Percentiles rank a stretch among this genome's conserved stretches.
Evolutionary conservation across 768 basidiomycete genomes (phyloP).

Genomic region (Tephrocybe sp.): DNA sequence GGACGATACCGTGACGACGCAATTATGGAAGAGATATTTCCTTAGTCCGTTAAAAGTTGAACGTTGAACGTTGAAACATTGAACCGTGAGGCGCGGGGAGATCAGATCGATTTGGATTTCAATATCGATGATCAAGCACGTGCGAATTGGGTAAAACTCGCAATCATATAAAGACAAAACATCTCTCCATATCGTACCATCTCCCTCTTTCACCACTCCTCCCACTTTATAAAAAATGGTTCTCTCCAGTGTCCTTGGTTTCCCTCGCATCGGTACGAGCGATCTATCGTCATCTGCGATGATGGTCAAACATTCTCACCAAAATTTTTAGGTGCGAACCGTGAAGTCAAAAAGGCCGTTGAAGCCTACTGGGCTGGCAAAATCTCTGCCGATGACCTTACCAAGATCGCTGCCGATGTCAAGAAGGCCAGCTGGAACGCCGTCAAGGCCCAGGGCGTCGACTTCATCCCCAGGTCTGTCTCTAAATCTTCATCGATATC

Average conservation of each 20-base stretch:
- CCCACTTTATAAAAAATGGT: slow-evolving; percentile 55
- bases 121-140: slow-evolving; percentile 38
- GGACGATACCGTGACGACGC: no score
- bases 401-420: slow-evolving; percentile 83
- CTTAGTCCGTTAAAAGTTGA: no score
- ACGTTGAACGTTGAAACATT: no score
- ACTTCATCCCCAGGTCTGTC: slow-evolving; percentile 86
- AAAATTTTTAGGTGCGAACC: slow-evolving; percentile 70
- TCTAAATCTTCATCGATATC: slow-evolving; percentile 17
- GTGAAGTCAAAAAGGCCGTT: slow-evolving; percentile 96
- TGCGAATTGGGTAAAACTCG: slow-evolving; percentile 33
- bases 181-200: slow-evolving; percentile 27
- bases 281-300: neutral
- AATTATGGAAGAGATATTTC: no score
- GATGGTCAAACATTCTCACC: neutral
- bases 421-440: slow-evolving; percentile 86
- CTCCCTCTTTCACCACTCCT: slow-evolving; percentile 23
- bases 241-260: slow-evolving; percentile 83
- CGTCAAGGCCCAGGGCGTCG: slow-evolving; percentile 84
- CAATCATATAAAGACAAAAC: slow-evolving; percentile 18
- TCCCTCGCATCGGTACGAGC: slow-evolving; percentile 81
- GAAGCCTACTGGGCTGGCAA: slow-evolving; percentile 99
- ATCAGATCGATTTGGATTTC: slow-evolving; percentile 25
- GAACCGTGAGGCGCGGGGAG: no score
- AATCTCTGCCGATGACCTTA: slow-evolving; percentile 82